Base-by-base conservation (phyloP, 495 filamentous ascomycete genomes). In the Trichoderma erinaceum region DNA sequence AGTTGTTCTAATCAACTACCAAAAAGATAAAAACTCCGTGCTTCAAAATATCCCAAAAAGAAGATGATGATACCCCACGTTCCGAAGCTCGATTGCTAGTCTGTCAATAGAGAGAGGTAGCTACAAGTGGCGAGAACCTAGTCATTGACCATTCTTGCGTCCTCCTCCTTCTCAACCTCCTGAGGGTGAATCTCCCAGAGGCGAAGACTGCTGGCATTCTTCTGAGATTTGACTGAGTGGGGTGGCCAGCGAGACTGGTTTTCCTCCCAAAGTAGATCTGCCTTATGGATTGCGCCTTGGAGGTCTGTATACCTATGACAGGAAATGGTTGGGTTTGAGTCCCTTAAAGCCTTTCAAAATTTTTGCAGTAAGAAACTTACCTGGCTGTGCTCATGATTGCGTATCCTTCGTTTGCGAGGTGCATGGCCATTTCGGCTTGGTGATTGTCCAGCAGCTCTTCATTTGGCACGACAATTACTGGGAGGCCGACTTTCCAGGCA, bases 381-480 rank as follows among this genome's bases (percentile, higher is more conserved):
- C 86, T 80, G 35, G 91, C 76, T 63, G 79, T 76, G 16, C 90
- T 89, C 68, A 88, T 82, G 52, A 93, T 74, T 2, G 89, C 85
- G 76, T 91, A 92, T 29, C 88, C 88, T 69, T 90, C 84, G 7
- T 77, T 73, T 56, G 88, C 85, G 65, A 97, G 78, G 72, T 88
- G 88, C 61, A 85, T 80, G 1, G 93, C 93, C 12, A 98, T 82
- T 75, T 99, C 93, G 44, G 86, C 84, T 76, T 99, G 95, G 73
- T 99, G 95, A 71, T 97, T 96, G 71, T 92, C 91, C 72, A 97
- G 87, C 5, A 99, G 84, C 2, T 81, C 79, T 10, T 85, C 78
- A 76, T 99, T 99, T 10, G 93, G 92, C 27, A 99, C 93, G 4
- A 96, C 91, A 61, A 98, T 85, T 38, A 97, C 75, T 6, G 89